A percentile compares a stretch with the other conserved stretches of the same genome.
phyloP scores from a whole-genome alignment of 345 rosid genomes.

The Crucihimalaya himalaica region DNA sequence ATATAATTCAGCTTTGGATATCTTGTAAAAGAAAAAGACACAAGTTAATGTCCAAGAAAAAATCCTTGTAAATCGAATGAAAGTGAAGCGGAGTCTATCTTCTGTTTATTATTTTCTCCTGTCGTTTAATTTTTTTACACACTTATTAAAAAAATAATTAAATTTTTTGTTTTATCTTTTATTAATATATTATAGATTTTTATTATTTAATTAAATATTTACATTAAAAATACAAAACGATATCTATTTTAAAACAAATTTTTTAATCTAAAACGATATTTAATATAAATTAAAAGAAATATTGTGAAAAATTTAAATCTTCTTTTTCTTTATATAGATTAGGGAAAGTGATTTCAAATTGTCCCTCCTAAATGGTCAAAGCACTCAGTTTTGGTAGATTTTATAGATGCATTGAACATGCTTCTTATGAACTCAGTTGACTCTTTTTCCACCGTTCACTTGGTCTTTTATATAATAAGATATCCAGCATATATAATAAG shows the following conservation, averaged over 20 bases:
- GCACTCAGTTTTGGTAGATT: conserved; percentile 30
- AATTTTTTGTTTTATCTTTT: no score
- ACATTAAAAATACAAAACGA: no score
- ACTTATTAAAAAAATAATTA: no score
- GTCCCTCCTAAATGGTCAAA: conserved; percentile 36
- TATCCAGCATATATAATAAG: background rate
- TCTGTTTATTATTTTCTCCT: no score
- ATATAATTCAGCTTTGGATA: no score
- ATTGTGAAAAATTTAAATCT: background rate
- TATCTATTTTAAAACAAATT: no score
- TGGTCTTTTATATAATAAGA: background rate
- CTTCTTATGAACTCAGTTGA: conserved; percentile 35
- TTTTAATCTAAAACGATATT: no score
- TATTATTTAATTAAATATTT: no score
- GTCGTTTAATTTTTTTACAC: no score
- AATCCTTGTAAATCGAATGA: background rate
- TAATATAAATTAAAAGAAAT: no score
- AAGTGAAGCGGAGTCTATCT: conserved; percentile 19
- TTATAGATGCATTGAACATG: conserved; percentile 43
- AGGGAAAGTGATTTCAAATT: background rate
- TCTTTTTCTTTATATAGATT: background rate
- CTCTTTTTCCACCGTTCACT: conserved; percentile 30
- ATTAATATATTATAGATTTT: no score
- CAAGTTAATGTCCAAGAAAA: background rate
- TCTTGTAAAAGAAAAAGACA: background rate